Evolutionary conservation across 2,329 filamentous ascomycete species (phyloP).

Genomic region (Penicillium sp.): DNA sequence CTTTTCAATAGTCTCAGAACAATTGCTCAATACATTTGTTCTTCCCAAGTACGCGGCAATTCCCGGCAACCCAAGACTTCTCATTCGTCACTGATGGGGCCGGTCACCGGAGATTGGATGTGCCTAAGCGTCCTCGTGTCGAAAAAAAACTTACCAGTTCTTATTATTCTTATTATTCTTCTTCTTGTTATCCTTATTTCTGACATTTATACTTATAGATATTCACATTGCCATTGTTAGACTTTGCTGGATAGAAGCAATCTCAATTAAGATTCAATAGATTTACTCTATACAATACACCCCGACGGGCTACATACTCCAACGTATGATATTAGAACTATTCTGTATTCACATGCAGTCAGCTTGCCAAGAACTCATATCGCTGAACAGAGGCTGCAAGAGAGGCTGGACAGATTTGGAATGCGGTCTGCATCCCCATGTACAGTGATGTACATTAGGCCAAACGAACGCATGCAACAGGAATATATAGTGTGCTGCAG

Average conservation of each 20-base stretch:
- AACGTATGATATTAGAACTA: constrained; percentile 14
- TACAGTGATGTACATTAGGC: constrained; percentile 3
- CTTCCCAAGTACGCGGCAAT: constrained; percentile 19
- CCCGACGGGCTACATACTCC: background rate
- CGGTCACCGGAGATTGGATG: constrained; percentile 26
- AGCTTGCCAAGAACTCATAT: constrained; percentile 12
- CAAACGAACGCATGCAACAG: background rate
- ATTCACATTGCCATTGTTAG: background rate
- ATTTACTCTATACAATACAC: background rate
- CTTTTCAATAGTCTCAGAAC: background rate
- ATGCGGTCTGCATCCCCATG: constrained; percentile 7
- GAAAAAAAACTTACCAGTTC: background rate
- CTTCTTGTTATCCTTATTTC: background rate
- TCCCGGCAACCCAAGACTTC: constrained; percentile 16
- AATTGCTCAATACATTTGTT: background rate
- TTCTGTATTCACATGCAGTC: constrained; percentile 19
- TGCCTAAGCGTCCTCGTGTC: constrained; percentile 18
- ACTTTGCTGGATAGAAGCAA: background rate
- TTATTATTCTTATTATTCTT: constrained; percentile 2
- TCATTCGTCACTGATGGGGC: constrained; percentile 16
- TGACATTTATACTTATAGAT: background rate
- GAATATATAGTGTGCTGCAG: background rate
- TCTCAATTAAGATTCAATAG: background rate
- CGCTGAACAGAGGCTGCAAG: constrained; percentile 5
- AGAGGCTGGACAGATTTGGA: constrained; percentile 5